phyloP scores from a whole-genome alignment of 2,329 filamentous ascomycete species.

The Allantophomopsis lycopodina region DNA sequence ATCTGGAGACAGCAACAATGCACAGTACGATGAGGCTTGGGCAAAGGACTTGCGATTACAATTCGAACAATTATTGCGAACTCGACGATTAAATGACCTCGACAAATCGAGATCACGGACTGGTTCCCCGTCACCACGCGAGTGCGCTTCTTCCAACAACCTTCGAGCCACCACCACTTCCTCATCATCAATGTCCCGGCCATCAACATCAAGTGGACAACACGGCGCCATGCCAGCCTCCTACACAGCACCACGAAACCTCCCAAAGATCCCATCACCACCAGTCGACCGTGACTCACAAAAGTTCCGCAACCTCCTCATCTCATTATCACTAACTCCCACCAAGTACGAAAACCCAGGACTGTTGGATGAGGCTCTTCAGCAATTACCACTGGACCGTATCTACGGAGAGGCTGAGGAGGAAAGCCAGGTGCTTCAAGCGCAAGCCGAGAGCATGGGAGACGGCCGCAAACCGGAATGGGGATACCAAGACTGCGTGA shows the following conservation, averaged over 20 bases:
- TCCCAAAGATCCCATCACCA: slow-evolving; percentile 60
- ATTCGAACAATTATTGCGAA: slow-evolving; percentile 78
- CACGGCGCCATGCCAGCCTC: slow-evolving; percentile 33
- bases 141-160: slow-evolving; percentile 35
- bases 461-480: slow-evolving; percentile 71
- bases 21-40: slow-evolving; percentile 51
- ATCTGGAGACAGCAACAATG: slow-evolving; percentile 2
- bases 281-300: slow-evolving; percentile 59
- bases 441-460: slow-evolving; percentile 77
- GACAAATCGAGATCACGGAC: slow-evolving; percentile 46
- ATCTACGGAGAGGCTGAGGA: slow-evolving; percentile 93
- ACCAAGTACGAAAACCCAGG: slow-evolving; percentile 95
- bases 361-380: slow-evolving; percentile 79
- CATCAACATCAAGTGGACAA: slow-evolving; percentile 31
- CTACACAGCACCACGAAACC: slow-evolving; percentile 46
- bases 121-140: slow-evolving; percentile 39
- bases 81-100: slow-evolving; percentile 76
- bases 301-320: slow-evolving; percentile 69
- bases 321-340: slow-evolving; percentile 77
- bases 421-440: slow-evolving; percentile 75
- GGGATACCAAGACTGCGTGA: slow-evolving; percentile 96
- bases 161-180: slow-evolving; percentile 24
- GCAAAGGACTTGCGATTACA: slow-evolving; percentile 67
- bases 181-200: slow-evolving; percentile 13
- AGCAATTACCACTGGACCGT: slow-evolving; percentile 73